phyloP scores from a whole-genome alignment of 2,329 filamentous ascomycete genomes.

The Fusarium decemcellulare region DNA sequence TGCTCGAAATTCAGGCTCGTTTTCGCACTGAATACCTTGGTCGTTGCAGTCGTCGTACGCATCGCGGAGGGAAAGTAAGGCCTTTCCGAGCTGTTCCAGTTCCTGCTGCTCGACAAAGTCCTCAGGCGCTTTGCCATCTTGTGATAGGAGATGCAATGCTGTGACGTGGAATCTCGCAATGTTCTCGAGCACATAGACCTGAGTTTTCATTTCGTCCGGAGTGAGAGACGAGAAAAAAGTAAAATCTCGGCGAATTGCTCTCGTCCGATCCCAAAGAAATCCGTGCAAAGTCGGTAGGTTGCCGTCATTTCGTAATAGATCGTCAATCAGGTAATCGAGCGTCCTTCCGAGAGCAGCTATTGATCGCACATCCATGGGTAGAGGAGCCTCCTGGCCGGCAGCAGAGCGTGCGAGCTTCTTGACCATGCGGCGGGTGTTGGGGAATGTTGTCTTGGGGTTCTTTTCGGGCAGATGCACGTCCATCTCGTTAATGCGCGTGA shows the following conservation, averaged over 20 bases:
- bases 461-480: conserved; percentile 72
- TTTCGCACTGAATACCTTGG: conserved; percentile 70
- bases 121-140: conserved; percentile 67
- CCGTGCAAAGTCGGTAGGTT: conserved; percentile 70
- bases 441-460: conserved; percentile 58
- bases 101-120: conserved; percentile 78
- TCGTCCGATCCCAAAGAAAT: conserved; percentile 78
- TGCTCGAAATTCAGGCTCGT: conserved; percentile 76
- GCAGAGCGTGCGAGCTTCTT: conserved; percentile 78
- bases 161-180: conserved; percentile 78
- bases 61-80: conserved; percentile 75
- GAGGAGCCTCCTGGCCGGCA: conserved; percentile 76
- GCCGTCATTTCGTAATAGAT: conserved; percentile 68
- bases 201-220: conserved; percentile 68
- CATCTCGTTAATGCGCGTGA: conserved; percentile 73
- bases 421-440: conserved; percentile 70
- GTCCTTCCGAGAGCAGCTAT: conserved; percentile 70
- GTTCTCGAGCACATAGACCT: conserved; percentile 75
- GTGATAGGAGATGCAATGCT: conserved; percentile 73
- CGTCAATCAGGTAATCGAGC: conserved; percentile 74
- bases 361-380: conserved; percentile 78
- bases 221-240: conserved; percentile 75
- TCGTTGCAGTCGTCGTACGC: conserved; percentile 76
- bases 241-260: conserved; percentile 78
- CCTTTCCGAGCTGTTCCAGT: conserved; percentile 76